Evolutionary conservation across 108 stramenopile species (phyloP).

Genomic region (Cyclotella sp.): DNA sequence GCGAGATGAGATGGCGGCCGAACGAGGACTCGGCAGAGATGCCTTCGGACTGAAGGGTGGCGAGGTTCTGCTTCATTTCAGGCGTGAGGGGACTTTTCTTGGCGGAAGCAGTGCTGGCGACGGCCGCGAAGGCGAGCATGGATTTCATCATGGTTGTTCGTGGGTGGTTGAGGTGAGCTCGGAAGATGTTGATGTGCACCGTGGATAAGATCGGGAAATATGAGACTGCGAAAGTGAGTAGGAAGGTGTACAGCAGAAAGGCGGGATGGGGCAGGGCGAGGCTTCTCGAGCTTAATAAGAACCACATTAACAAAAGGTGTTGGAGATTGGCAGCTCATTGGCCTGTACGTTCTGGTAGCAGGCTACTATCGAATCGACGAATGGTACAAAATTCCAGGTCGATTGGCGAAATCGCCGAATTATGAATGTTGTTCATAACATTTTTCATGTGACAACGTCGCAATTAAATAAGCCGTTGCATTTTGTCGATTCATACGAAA

Average conservation of each 20-base stretch:
- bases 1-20: conserved; percentile 60
- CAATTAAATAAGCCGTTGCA: too few relatives aligned
- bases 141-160: conserved; percentile 18
- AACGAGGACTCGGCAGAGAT: conserved; percentile 56
- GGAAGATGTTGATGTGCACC: background rate
- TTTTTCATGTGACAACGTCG: too few relatives aligned
- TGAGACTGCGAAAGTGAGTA: background rate
- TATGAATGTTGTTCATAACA: too few relatives aligned
- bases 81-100: conserved; percentile 25
- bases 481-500: too few relatives aligned
- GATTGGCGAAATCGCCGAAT: too few relatives aligned
- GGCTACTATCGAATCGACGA: too few relatives aligned
- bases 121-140: conserved; percentile 14
- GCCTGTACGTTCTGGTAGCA: background rate
- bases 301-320: background rate
- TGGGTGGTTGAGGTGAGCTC: background rate
- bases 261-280: background rate
- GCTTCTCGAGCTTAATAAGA: background rate
- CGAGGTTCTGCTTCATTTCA: conserved; percentile 45
- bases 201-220: background rate
- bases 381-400: too few relatives aligned
- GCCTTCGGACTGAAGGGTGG: conserved; percentile 49
- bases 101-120: conserved; percentile 40
- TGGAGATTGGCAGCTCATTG: conserved; percentile 2
- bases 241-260: background rate